Evolutionary conservation across 306 rosid species (phyloP).

Genomic region (Corylus americana): DNA sequence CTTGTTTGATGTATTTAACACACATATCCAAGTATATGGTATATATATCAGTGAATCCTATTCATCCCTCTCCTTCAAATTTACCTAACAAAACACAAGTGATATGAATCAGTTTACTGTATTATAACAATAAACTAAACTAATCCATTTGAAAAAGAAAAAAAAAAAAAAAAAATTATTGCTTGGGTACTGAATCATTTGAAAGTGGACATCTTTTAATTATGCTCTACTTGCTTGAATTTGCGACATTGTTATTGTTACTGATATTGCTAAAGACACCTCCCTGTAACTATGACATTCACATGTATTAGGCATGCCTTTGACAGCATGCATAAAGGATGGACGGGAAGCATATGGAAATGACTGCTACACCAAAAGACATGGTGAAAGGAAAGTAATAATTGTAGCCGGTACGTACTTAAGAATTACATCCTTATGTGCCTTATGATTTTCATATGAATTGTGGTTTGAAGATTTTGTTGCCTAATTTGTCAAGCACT

Average conservation of each 20-base stretch:
- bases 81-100: background rate
- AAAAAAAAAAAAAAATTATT: background rate
- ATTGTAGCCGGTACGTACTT: slow-evolving; percentile 62
- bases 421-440: background rate
- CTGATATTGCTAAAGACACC: background rate
- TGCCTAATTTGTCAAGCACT: too few species aligned
- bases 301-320: slow-evolving; percentile 22
- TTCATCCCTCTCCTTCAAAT: background rate
- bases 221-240: slow-evolving; percentile 3
- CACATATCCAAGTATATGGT: background rate
- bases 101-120: background rate
- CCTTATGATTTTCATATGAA: slow-evolving; percentile 1
- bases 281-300: slow-evolving; percentile 21
- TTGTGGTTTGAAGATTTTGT: slow-evolving; percentile 4
- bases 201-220: background rate
- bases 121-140: background rate
- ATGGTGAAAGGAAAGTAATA: slow-evolving; percentile 54
- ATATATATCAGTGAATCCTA: background rate
- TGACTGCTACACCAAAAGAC: slow-evolving; percentile 56
- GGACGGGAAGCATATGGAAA: slow-evolving; percentile 63
- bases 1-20: background rate
- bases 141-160: background rate
- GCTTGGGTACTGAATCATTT: background rate
- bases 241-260: slow-evolving; percentile 1
- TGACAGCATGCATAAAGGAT: slow-evolving; percentile 74